Conservation (phyloP, 2,329 filamentous ascomycete species). For the Botrytis paeoniae region DNA sequence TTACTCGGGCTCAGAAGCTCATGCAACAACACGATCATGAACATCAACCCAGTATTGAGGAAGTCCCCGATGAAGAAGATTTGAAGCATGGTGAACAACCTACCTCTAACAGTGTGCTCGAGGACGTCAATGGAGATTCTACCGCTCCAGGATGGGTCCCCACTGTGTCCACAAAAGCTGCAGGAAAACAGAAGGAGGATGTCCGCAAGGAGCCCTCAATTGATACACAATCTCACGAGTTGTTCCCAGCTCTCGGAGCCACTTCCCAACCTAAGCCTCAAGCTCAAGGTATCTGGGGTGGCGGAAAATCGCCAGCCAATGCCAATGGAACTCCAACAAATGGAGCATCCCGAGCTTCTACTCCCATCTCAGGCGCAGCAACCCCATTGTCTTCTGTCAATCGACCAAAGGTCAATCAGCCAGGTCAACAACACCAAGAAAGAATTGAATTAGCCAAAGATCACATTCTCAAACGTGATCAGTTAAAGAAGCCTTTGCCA, state of each 20-base stretch:
- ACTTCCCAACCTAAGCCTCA: conserved; percentile 59
- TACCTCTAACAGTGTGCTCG: conserved; percentile 40
- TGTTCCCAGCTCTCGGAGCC: conserved; percentile 87
- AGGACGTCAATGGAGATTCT: conserved; percentile 41
- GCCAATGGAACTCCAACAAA: conserved; percentile 52
- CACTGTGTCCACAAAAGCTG: conserved; percentile 59
- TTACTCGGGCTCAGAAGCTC: conserved; percentile 51
- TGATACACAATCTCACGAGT: conserved; percentile 83
- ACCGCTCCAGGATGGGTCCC: conserved; percentile 48
- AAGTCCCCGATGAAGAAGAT: conserved; percentile 79
- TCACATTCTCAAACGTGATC: conserved; percentile 68
- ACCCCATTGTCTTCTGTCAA: conserved; percentile 38
- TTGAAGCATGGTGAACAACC: conserved; percentile 54
- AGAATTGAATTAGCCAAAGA: conserved; percentile 53
- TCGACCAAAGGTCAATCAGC: conserved; percentile 60
- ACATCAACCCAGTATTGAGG: conserved; percentile 70
- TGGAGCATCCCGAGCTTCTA: conserved; percentile 47
- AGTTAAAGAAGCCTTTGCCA: conserved; percentile 79
- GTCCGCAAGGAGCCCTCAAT: conserved; percentile 45
- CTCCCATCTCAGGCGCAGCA: conserved; percentile 59
- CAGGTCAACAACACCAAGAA: conserved; percentile 46
- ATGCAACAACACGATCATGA: conserved; percentile 58
- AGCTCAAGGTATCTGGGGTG: conserved; percentile 73
- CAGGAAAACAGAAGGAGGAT: conserved; percentile 65
- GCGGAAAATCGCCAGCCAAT: conserved; percentile 56